A percentile compares a stretch with the other conserved stretches of the same genome.
These are phyloP conservation scores for Taxillus chinensis DNA, from an alignment of 164 flowering plant genomes.

Conservation along the genomic window DNA sequence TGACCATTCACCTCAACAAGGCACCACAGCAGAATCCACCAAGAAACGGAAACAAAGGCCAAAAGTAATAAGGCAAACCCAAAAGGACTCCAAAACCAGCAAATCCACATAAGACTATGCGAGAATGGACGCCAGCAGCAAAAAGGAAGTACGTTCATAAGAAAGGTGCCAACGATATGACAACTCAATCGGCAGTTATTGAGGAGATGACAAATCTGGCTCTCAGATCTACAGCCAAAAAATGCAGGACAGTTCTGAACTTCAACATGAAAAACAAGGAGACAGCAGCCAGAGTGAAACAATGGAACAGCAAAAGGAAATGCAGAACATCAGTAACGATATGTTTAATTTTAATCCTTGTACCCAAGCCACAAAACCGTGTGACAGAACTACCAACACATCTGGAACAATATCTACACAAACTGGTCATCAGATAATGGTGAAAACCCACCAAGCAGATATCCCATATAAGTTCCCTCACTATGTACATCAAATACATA, in stretches of 20 bases:
- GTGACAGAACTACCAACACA: not conserved
- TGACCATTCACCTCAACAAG: slow-evolving; percentile 33
- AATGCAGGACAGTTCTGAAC: slow-evolving; percentile 40
- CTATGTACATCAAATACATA: slow-evolving; percentile 5
- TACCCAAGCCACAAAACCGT: slow-evolving; percentile 8
- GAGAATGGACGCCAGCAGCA: slow-evolving; percentile 19
- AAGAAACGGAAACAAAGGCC: slow-evolving; percentile 54
- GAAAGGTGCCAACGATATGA: slow-evolving; percentile 17
- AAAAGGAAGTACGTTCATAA: slow-evolving; percentile 56
- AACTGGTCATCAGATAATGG: slow-evolving; percentile 6
- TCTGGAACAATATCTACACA: slow-evolving; percentile 7
- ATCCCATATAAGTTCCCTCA: not conserved
- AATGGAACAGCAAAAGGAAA: slow-evolving; percentile 9
- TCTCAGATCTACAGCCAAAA: slow-evolving; percentile 10
- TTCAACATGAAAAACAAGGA: slow-evolving; percentile 30
- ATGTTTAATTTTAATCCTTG: slow-evolving; percentile 11
- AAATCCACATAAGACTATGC: slow-evolving; percentile 11
- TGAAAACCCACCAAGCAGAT: slow-evolving; percentile 8
- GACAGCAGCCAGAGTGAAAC: slow-evolving; percentile 11
- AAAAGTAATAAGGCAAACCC: slow-evolving; percentile 55
- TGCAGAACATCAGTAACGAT: slow-evolving; percentile 2
- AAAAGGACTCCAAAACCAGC: slow-evolving; percentile 34
- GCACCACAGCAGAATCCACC: slow-evolving; percentile 40
- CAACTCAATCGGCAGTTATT: slow-evolving; percentile 9
- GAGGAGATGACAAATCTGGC: slow-evolving; percentile 11